Evolutionary conservation across 139 green algal genomes (phyloP), one percentile per base, ranked within the genome.

Genomic region (Chlorella sp.): DNA sequence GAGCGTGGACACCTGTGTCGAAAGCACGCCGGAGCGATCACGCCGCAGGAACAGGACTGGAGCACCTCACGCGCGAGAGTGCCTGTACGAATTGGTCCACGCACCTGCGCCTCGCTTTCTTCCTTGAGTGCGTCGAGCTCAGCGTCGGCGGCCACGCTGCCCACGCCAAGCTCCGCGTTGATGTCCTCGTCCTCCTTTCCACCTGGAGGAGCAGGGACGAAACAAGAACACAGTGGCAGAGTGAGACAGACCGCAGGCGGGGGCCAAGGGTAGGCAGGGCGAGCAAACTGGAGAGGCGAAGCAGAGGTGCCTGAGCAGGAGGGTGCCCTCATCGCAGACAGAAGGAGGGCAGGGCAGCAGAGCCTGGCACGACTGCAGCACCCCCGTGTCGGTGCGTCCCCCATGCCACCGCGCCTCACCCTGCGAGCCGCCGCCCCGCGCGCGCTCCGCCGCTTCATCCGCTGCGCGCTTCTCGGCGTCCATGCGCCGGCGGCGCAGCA

Each of bases 51-150:
- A n/a, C n/a, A n/a, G n/a, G n/a, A n/a, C n/a, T n/a, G n/a, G n/a
- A n/a, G n/a, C n/a, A n/a, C n/a, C n/a, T n/a, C n/a, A n/a, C n/a
- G n/a, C n/a, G n/a, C n/a, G n/a, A n/a, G n/a, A n/a, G n/a, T n/a
- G n/a, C n/a, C n/a, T n/a, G n/a, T n/a, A n/a, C n/a, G n/a, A n/a
- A n/a, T n/a, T n/a, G n/a, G n/a, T n/a, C n/a, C n/a, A n/a, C n/a
- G n/a, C n/a, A n/a, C n/a, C n/a, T n/a, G n/a, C n/a, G n/a, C n/a
- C 27, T 63, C 74, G 25, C 31, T 48, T 25, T 71, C 67, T 25
- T 94, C 87, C 41, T 90, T 88, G 38, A 92, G 71, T n/a, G 66
- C 75, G 50, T 97, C 92, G 66, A 97, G 82, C 78, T 89, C 75
- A n/a, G 85, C 80, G 63, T 96, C 91, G 5, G 87, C 86, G 14